A percentile compares a stretch with the other conserved stretches of the same genome.
Conservation (phyloP, 1,284 basidiomycete genomes). For the Pholiota adiposa region DNA sequence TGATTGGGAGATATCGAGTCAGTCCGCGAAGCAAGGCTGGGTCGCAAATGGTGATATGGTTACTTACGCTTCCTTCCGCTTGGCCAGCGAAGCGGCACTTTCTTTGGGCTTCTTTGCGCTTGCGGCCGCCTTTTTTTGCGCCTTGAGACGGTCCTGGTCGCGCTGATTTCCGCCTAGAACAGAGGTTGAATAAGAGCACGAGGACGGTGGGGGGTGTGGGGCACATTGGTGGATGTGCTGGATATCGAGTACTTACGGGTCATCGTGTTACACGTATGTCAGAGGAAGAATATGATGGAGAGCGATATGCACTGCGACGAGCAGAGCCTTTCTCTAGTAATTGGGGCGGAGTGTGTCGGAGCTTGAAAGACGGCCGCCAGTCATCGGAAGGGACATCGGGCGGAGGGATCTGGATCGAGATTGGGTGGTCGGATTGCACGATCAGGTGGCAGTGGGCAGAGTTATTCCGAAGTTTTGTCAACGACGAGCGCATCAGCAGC, state of each 20-base stretch:
- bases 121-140: conserved; percentile 69
- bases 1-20: conserved; percentile 33
- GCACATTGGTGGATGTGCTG: conserved; percentile 13
- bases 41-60: not conserved
- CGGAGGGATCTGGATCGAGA: conserved; percentile 11
- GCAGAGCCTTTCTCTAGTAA: not conserved
- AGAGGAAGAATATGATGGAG: not conserved
- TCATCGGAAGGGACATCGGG: not conserved
- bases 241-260: conserved; percentile 46
- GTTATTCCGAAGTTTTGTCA: conserved; percentile 34
- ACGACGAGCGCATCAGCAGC: conserved; percentile 20
- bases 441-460: conserved; percentile 37
- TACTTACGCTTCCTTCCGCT: conserved; percentile 77
- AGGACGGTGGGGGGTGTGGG: conserved; percentile 15
- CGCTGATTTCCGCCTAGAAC: conserved; percentile 78
- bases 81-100: conserved; percentile 59
- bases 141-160: conserved; percentile 71
- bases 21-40: not conserved
- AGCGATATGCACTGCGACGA: not conserved
- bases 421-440: conserved; percentile 19
- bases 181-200: conserved; percentile 22
- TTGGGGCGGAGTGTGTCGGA: conserved; percentile 16
- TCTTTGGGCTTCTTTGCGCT: conserved; percentile 69
- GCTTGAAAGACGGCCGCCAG: not conserved
- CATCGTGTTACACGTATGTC: conserved; percentile 35